A percentile compares a stretch with the other conserved stretches of the same genome.
These are phyloP conservation scores for Podaxis mareebaensis DNA, from an alignment of 768 basidiomycete species.

Conservation along the genomic window DNA sequence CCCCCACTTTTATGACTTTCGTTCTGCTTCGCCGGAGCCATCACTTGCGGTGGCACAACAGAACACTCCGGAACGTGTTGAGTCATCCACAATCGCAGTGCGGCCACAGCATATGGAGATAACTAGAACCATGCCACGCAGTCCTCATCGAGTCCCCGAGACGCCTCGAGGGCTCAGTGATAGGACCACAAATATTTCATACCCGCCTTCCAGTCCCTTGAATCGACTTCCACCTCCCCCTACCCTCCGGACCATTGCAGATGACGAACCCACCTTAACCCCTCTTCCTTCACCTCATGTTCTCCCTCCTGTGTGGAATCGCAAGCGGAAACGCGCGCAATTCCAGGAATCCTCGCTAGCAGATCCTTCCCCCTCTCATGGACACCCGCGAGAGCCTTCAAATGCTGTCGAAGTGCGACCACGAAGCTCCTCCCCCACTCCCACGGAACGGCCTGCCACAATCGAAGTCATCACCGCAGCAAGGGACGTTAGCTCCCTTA, in stretches of 20 bases:
- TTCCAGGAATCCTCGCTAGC: background rate
- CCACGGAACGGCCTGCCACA: background rate
- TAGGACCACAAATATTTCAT: background rate
- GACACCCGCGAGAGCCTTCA: background rate
- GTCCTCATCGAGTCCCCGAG: background rate
- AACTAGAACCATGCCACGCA: background rate
- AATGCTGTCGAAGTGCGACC: background rate
- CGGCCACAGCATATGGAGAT: background rate
- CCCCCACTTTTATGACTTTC: background rate
- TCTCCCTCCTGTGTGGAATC: background rate
- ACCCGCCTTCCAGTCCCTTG: background rate
- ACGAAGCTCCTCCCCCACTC: background rate
- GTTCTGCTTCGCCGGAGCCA: constrained; percentile 10
- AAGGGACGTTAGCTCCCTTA: background rate
- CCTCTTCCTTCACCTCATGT: background rate
- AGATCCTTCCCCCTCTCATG: no score
- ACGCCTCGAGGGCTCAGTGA: background rate
- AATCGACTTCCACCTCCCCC: background rate
- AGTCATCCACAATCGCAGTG: background rate
- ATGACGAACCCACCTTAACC: background rate
- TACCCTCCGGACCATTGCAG: background rate
- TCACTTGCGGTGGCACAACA: background rate
- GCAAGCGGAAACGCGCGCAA: constrained; percentile 7
- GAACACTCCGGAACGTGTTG: background rate
- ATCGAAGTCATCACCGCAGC: background rate